phyloP scores from a whole-genome alignment of 768 basidiomycete species.

The Serendipita indica region DNA sequence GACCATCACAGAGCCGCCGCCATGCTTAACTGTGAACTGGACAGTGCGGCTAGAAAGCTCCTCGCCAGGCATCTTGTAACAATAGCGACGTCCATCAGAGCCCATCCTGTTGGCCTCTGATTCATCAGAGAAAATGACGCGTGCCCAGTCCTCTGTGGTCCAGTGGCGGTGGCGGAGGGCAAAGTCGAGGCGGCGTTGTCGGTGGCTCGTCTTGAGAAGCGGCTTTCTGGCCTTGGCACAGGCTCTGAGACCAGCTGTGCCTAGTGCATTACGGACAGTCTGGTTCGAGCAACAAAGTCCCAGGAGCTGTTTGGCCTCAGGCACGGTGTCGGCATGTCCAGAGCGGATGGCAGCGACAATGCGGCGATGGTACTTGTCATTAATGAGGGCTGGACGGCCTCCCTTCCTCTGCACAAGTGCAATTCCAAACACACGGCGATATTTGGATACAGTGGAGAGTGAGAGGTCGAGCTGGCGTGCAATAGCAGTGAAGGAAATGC shows the following conservation, averaged over 20 bases:
- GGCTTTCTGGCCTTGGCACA: conserved; percentile 8
- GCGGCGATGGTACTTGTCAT: background rate
- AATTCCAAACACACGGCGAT: background rate
- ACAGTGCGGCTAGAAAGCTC: background rate
- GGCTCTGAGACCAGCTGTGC: background rate
- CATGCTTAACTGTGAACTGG: conserved; percentile 4
- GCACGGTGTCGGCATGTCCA: background rate
- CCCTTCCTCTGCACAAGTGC: background rate
- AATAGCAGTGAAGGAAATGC: background rate
- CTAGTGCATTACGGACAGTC: background rate
- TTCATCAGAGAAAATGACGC: conserved; percentile 8
- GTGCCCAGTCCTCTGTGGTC: conserved; percentile 10
- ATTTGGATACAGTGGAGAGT: too few relatives aligned
- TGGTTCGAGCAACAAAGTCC: conserved; percentile 1
- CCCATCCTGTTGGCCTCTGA: conserved; percentile 9
- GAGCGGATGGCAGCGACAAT: too few relatives aligned
- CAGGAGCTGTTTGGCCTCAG: background rate
- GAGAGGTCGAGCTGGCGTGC: too few relatives aligned
- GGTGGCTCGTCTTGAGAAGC: background rate
- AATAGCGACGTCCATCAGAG: conserved; percentile 2
- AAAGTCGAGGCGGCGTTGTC: background rate
- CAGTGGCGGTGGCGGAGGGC: conserved; percentile 3
- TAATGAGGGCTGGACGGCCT: background rate
- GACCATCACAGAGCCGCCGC: conserved; percentile 11
- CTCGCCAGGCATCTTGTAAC: conserved; percentile 1